Base-by-base conservation (phyloP, 345 rosid genomes). In the Salix brachista region DNA sequence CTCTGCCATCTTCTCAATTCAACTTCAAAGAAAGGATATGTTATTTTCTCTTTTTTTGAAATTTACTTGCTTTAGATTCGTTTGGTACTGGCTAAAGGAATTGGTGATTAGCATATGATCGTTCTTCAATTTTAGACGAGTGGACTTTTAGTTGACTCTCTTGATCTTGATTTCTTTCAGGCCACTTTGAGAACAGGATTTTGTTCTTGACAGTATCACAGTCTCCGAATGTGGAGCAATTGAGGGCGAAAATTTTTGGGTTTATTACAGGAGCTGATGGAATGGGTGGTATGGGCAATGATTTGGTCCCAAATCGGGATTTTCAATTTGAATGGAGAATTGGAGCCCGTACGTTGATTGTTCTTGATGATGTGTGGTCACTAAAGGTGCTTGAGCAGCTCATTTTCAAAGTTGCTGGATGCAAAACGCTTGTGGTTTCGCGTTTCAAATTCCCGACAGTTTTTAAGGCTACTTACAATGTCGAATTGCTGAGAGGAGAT, bases 331-430 rank as follows among this genome's bases (percentile, higher is more conserved):
- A 82, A 6, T 80, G 82, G 48, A 66, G 68, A 74, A n/a, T 37
- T 58, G 83, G 42, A 36, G n/a, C 83, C 7, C 69, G 30, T 32
- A 70, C 75, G 79, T 80, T 95, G 70, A 87, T 95, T 21, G 91
- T 95, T 76, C 77, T 94, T 62, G 98, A 94, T 80, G 98, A 94
- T 84, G 97, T 94, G 65, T 94, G 97, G 98, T 85, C 88, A 6
- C 52, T 52, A 4, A 64, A 86, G 21, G 94, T 81, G 2, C 91
- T 93, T 52, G 91, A 91, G 48, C 86, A 80, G 71, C 88, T 95
- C 71, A 81, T 90, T n/a, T 83, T 69, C 48, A 81, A 69, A 69
- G 41, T 81, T 17, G 84, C 89, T 25, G 93, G 96, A 10, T 90
- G 91, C 80, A 85, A 83, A 77, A 93, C 89, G 10, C 92, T 95